These are phyloP conservation scores for Coprinellus micaceus DNA, from an alignment of 768 basidiomycete species.

Conservation along the genomic window DNA sequence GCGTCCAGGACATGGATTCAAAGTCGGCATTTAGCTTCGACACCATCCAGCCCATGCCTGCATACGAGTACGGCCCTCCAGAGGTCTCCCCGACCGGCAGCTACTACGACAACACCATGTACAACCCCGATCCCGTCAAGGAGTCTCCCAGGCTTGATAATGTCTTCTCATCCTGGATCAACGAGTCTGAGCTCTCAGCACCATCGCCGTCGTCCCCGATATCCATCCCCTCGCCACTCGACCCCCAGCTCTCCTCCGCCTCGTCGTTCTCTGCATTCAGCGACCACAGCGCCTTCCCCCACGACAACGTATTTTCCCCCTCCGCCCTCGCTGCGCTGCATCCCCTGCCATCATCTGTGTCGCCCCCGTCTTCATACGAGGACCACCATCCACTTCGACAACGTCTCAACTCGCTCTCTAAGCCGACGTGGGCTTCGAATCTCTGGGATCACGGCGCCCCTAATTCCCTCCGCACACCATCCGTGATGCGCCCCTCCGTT, in stretches of 20 bases:
- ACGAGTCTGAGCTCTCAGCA: conserved; percentile 47
- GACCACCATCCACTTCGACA: conserved; percentile 39
- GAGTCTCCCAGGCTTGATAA: conserved; percentile 42
- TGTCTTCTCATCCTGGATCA: conserved; percentile 53
- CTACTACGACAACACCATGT: conserved; percentile 37
- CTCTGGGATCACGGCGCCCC: conserved; percentile 53
- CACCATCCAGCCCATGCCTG: conserved; percentile 19
- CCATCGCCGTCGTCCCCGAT: conserved; percentile 54
- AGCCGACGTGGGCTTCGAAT: conserved; percentile 66
- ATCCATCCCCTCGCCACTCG: conserved; percentile 50
- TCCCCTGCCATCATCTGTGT: conserved; percentile 59
- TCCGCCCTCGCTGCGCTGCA: conserved; percentile 57
- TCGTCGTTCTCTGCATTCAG: conserved; percentile 45
- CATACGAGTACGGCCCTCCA: conserved; percentile 34
- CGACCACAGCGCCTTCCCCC: conserved; percentile 40
- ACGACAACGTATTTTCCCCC: conserved; percentile 56
- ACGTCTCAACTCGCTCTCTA: conserved; percentile 49
- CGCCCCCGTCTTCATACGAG: conserved; percentile 52
- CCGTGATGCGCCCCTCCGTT: conserved; percentile 39
- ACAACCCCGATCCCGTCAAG: conserved; percentile 39
- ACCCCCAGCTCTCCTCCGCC: conserved; percentile 35
- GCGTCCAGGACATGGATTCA: conserved; percentile 38
- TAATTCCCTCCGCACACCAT: conserved; percentile 42
- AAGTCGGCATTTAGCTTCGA: conserved; percentile 39
- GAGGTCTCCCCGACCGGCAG: conserved; percentile 38